Base-by-base conservation (phyloP, 1,139 yeast genomes). In the Sugiyamaella novakii region DNA sequence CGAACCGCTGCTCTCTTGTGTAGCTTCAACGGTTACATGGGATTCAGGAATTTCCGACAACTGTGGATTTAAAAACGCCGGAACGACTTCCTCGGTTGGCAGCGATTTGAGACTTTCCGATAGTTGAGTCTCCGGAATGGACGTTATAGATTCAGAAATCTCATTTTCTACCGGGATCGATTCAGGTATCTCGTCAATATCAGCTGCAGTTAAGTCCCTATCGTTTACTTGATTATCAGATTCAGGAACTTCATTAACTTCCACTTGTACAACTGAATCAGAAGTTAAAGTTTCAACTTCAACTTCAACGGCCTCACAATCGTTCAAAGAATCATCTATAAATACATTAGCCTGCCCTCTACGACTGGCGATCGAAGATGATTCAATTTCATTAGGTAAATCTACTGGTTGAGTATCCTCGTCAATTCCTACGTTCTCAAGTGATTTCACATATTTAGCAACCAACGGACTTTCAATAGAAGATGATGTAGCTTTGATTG, bases 331-430 rank as follows among this genome's bases (percentile, higher is more conserved):
- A n/a, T n/a, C n/a, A n/a, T n/a, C n/a, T 8, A 6, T 22, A 22
- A 22, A 5, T 8, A 6, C 25, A 6, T 6, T 8, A 6, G 8
- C 25, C 8, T 22, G 8, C 25, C 8, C 8, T 6, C 8, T n/a
- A 14, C 11, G 21, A 24, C 22, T 25, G 5, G 31, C 41, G n/a
- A 37, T 25, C 5, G 19, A 24, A 2, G 41, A 24, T 17, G 41
- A 37, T 17, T 37, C 41, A 3, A 12, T n/a, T 25, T 24, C 31
- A 6, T n/a, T 25, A 6, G 43, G 43, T 7, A 39, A 28, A 11
- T 39, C 28, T 2, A 29, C 43, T 3, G 43, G 36, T 12, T 39
- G 43, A 29, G 43, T 39, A n/a, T 39, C 43, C 2, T 19, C 6
- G n/a, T 39, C 43, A 14, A 27, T 15, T 5, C n/a, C n/a, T n/a